Evolutionary conservation across 2,329 filamentous ascomycete genomes (phyloP), one percentile per base, ranked within the genome.

Genomic region (Elsinoe necatrix): DNA sequence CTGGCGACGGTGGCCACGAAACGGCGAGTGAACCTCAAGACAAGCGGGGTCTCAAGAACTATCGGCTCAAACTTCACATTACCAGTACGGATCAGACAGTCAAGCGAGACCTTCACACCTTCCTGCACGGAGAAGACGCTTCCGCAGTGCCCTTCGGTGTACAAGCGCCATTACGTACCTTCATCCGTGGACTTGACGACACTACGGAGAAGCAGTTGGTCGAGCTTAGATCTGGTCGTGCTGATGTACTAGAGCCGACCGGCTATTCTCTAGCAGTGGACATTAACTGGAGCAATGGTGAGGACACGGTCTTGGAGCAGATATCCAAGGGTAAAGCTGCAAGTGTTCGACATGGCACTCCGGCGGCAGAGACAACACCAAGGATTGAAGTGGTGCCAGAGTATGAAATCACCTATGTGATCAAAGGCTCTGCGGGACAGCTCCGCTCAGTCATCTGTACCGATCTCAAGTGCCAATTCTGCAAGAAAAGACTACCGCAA

Each of bases 401-500:
- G 47, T 58, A 35, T 12, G 43, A 55, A 11, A 59, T 59, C 16
- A 59, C 54, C 23, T 57, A 62, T 12, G n/a, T 56, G 6, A 56
- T 61, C 42, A 35, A 52, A 16, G 58, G 58, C 51, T 25, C 56
- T 25, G 8, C 45, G 27, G 35, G 43, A 9, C 37, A 58, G 1
- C 54, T 55, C 9, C 47, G 59, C 21, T 57, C 39, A 2, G 16
- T 60, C 8, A 42, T 56, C 2, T 39, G 56, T 16, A 51, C 61
- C 4, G 56, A 58, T 27, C 57, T 68, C 21, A 60, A 54, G 20
- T 68, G 66, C 50, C 61, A 65, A 2, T 63, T 63, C 43, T 68
- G 61, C 55, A 54, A 54, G 23, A 45, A 50, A n/a, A 58, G 58
- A 23, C 37, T 47, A 4, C 60, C 61, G 29, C 62, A 65, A 43